A percentile compares a stretch with the other conserved stretches of the same genome.
Conservation (phyloP, 2,329 filamentous ascomycete genomes). For the Elsinoe batatas region DNA sequence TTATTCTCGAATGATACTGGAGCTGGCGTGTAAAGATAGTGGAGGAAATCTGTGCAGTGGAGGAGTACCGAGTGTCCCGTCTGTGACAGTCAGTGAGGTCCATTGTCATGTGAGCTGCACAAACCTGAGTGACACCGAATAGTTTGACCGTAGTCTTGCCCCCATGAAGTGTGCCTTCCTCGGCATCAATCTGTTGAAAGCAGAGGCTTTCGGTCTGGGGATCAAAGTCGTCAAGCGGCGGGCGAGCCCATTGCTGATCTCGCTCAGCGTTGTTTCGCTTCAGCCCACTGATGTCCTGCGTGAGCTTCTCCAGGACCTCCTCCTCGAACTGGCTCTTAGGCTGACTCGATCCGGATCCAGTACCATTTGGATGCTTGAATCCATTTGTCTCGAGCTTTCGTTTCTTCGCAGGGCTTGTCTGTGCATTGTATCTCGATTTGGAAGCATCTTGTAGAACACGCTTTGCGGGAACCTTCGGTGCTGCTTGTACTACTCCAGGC, state of each 20-base stretch:
- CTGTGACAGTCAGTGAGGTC: slow-evolving; percentile 25
- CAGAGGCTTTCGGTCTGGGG: slow-evolving; percentile 59
- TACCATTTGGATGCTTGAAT: slow-evolving; percentile 54
- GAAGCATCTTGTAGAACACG: slow-evolving; percentile 38
- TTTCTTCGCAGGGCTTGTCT: slow-evolving; percentile 59
- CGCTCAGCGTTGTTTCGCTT: slow-evolving; percentile 83
- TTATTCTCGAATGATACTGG: slow-evolving; percentile 68
- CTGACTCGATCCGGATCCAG: slow-evolving; percentile 61
- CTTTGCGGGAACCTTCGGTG: slow-evolving; percentile 32
- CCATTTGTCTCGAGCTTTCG: slow-evolving; percentile 62
- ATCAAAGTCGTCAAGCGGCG: slow-evolving; percentile 51
- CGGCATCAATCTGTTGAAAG: slow-evolving; percentile 92
- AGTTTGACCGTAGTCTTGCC: slow-evolving; percentile 74
- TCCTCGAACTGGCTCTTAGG: slow-evolving; percentile 87
- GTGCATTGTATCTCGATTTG: slow-evolving; percentile 36
- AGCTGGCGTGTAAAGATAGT: slow-evolving; percentile 90
- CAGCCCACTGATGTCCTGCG: slow-evolving; percentile 78
- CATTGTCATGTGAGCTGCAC: slow-evolving; percentile 12
- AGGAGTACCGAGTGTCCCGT: slow-evolving; percentile 82
- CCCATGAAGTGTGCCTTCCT: slow-evolving; percentile 74
- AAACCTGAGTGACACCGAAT: slow-evolving; percentile 79
- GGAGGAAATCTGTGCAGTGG: slow-evolving; percentile 90
- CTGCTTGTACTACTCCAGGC: slow-evolving; percentile 25
- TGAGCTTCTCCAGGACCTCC: slow-evolving; percentile 90
- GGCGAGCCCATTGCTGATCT: slow-evolving; percentile 82